phyloP scores from a whole-genome alignment of 441 rosid species.

The Isatis lusitanica region DNA sequence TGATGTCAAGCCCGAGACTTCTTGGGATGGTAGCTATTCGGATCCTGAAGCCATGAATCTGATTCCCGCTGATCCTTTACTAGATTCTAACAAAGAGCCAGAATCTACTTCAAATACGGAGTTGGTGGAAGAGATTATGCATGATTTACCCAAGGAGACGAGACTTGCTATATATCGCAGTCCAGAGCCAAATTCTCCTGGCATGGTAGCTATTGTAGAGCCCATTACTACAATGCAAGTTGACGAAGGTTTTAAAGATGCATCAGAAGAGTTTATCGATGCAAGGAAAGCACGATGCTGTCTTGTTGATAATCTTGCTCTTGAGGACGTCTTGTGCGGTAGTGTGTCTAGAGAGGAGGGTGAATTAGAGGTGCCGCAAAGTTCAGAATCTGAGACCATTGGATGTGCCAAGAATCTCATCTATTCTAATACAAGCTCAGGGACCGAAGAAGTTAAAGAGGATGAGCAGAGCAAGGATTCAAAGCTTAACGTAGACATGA shows the following conservation, averaged over 20 bases:
- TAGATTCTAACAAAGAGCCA: constrained; percentile 27
- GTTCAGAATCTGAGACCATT: constrained; percentile 33
- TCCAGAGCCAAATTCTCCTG: neutral
- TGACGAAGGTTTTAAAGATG: constrained; percentile 8
- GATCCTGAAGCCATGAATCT: constrained; percentile 34
- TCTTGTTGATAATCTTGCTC: constrained; percentile 33
- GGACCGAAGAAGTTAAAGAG: constrained; percentile 35
- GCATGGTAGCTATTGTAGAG: neutral
- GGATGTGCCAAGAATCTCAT: constrained; percentile 17
- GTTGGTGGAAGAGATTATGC: constrained; percentile 27
- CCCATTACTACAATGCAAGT: neutral
- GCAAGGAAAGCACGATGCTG: constrained; percentile 28
- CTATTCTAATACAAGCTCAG: constrained; percentile 12
- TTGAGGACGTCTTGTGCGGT: constrained; percentile 29
- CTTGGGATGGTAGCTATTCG: constrained; percentile 37
- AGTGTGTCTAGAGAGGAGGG: constrained; percentile 41
- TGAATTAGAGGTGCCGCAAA: constrained; percentile 24
- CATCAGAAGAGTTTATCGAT: constrained; percentile 6
- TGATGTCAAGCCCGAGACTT: constrained; percentile 45
- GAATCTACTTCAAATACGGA: constrained; percentile 28
- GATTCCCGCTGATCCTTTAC: constrained; percentile 28
- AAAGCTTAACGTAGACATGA: constrained; percentile 15
- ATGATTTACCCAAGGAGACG: constrained; percentile 16
- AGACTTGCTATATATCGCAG: constrained; percentile 29
- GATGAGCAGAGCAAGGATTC: constrained; percentile 27